Base-by-base conservation (phyloP, 208 protist genomes). In the Blastocrithidia nonstop region DNA sequence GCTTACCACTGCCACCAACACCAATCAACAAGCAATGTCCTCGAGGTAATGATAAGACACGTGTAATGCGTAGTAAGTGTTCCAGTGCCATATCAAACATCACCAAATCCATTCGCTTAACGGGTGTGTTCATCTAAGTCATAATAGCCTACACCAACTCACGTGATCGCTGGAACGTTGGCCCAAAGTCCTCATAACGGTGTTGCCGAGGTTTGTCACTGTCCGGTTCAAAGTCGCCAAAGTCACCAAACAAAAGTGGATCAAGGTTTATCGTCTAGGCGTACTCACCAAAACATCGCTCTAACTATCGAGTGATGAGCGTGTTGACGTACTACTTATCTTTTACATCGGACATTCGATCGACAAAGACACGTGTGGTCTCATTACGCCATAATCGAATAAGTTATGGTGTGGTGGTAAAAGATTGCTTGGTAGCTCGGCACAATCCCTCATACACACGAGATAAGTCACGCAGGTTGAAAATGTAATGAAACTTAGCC, bases 401-500 rank as follows among this genome's bases (percentile, higher is more conserved):
- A 25, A 99, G 39, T 0, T 48, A 6, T 4, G 35, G 46, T 1
- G 61, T 9, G 3, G 60, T 63, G 5, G 40, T n/a, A 54, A 98
- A 96, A 56, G 88, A 95, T 32, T 95, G 88, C 8, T 71, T 59
- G 5, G 92, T 97, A 2, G 88, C 74, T 39, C 93, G 82, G 57
- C 88, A 97, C 6, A 99, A 58, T 21, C 96, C 97, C 67, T 99
- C 95, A 66, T 97, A 98, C 9, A 99, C 85, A 16, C 97, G 72
- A 27, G 88, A 96, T 13, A 99, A 62, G 59, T 99, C 97, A 50
- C 97, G 74, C 28, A 99, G 73, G 66, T 99, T 99, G 78, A 99
- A 99, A 40, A 98, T 86, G 65, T 99, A 99, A 65, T 99, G 97
- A 66, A 99, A 99, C 60, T 98, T 98, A 6, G 93, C 75, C 9